Evolutionary conservation across 176 grass and related monocot species (phyloP).

Genomic region (Avena insularis): DNA sequence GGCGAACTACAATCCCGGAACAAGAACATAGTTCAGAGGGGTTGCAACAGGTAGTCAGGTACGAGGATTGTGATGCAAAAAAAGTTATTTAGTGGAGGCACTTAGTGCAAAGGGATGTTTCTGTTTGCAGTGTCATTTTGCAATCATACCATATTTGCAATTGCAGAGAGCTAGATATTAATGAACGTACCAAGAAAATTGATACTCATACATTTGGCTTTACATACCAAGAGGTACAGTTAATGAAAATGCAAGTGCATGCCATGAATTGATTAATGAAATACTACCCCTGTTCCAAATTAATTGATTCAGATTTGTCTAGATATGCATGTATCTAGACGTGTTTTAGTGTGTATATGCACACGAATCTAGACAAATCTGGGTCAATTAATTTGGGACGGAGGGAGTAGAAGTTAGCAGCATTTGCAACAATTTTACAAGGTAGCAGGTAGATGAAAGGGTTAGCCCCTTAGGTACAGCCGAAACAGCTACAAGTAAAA

Average conservation of each 20-base stretch:
- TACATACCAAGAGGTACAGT: neutral
- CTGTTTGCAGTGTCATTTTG: neutral
- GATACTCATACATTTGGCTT: neutral
- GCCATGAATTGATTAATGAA: neutral
- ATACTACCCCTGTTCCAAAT: too few species aligned
- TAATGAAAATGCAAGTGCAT: neutral
- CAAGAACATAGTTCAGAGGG: neutral
- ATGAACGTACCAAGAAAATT: neutral
- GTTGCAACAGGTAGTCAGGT: neutral
- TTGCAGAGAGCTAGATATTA: neutral
- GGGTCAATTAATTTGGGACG: too few species aligned
- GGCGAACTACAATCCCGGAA: neutral
- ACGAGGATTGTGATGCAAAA: neutral
- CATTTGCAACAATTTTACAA: neutral
- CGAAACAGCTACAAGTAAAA: too few species aligned
- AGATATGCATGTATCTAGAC: too few species aligned
- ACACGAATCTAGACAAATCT: too few species aligned
- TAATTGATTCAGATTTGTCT: too few species aligned
- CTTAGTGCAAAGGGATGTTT: neutral
- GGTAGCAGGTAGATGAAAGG: too few species aligned
- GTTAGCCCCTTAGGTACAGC: too few species aligned
- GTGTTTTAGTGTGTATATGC: too few species aligned
- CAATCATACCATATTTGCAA: constrained; percentile 1
- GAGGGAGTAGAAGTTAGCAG: neutral
- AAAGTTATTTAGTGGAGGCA: neutral